Base-by-base conservation (phyloP, 2,329 filamentous ascomycete species). In the Aspergillus fumigatiaffinis region DNA sequence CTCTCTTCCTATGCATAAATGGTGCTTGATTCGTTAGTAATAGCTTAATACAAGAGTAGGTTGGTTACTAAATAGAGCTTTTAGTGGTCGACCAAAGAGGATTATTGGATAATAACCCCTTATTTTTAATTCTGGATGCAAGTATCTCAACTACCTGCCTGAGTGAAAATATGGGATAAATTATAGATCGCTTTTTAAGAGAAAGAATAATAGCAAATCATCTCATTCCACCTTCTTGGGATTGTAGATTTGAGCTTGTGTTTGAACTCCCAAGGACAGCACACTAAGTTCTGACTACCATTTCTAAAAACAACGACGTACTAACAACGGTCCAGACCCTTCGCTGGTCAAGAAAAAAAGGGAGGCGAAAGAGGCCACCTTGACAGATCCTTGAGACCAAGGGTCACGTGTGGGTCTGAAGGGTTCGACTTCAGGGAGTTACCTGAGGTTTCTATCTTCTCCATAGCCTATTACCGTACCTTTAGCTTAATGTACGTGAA, bases 391-490 rank as follows among this genome's bases (percentile, higher is more conserved):
- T 44, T 50, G 55, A 52, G 48, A 26, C 42, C 51, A 50, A 46
- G 51, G 55, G 56, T 64, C 60, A 63, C 62, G 60, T 63, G 58
- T 55, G 52, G 56, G 52, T 49, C 51, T n/a, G n/a, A 35, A 53
- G 51, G 53, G 54, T 47, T 56, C 41, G 25, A 47, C 20, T 52
- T 59, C 56, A 54, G 59, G 55, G 57, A 35, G 28, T 9, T 29
- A 29, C 29, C 10, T 35, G 32, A 35, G 14, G 32, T 35, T 6
- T 7, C 17, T 35, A 3, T 35, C 32, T 35, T 14, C 29, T 35
- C 29, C 32, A 35, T 17, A 17, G 14, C 32, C 4, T 35, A 35
- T 35, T 35, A 35, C 14, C 14, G 14, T 14, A 17, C 14, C 5
- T 17, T 35, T 35, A 17, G 32, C 32, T 35, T 17, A 17, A 38